A percentile compares a stretch with the other conserved stretches of the same genome.
phyloP scores from a whole-genome alignment of 2,329 filamentous ascomycete species.

The Talaromyces sp. region DNA sequence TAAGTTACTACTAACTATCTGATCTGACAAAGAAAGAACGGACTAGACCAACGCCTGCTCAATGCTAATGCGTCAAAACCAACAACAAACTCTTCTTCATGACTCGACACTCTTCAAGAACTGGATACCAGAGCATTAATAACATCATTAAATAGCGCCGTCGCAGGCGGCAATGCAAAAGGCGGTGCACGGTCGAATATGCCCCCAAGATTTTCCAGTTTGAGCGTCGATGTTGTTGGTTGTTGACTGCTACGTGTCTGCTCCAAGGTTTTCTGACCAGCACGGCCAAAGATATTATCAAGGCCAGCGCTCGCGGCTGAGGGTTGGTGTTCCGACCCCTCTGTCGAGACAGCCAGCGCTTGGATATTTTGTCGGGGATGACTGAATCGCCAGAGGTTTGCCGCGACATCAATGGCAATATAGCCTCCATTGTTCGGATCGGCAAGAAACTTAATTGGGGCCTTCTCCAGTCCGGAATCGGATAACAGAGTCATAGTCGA shows the following conservation, averaged over 20 bases:
- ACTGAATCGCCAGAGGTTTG: constrained; percentile 60
- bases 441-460: constrained; percentile 67
- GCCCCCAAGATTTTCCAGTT: constrained; percentile 32
- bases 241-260: constrained; percentile 10
- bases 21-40: constrained; percentile 4
- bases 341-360: constrained; percentile 26
- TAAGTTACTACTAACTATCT: background rate
- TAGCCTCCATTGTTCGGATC: constrained; percentile 67
- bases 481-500: constrained; percentile 60
- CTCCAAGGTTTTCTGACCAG: constrained; percentile 10
- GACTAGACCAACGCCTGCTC: background rate
- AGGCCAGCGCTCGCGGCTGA: constrained; percentile 30
- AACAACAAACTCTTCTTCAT: constrained; percentile 7
- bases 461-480: constrained; percentile 53
- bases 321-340: constrained; percentile 26
- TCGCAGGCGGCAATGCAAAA: constrained; percentile 40
- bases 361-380: constrained; percentile 26
- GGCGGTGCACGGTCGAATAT: constrained; percentile 42
- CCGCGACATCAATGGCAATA: constrained; percentile 70
- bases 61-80: background rate
- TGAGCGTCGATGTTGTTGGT: constrained; percentile 2
- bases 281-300: constrained; percentile 34
- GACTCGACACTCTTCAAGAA: constrained; percentile 11
- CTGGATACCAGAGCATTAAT: constrained; percentile 32
- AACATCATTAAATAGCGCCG: constrained; percentile 40